phyloP scores from a whole-genome alignment of 176 grass and related monocot species.

The Raddia guianensis region DNA sequence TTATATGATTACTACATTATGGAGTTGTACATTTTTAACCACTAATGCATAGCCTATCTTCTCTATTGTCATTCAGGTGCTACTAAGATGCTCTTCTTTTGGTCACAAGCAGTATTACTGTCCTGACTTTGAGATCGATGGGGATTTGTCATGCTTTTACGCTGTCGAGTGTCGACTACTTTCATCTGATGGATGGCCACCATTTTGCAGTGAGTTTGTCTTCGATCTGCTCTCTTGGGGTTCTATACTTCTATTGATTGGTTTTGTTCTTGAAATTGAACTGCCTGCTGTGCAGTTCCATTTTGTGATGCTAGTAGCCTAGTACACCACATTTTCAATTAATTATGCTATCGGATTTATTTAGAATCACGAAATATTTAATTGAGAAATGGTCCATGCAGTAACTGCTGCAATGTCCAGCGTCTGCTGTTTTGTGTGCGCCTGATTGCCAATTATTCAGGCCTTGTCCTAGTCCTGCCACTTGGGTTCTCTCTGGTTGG shows the following conservation, averaged over 20 bases:
- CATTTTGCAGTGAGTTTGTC: background rate
- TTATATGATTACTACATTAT: background rate
- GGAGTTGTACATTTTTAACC: background rate
- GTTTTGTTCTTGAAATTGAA: background rate
- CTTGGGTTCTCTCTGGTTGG: background rate
- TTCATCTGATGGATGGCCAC: background rate
- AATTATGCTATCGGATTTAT: background rate
- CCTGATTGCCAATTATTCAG: slow-evolving; percentile 14
- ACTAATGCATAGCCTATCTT: background rate
- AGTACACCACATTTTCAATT: background rate
- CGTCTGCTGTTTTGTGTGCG: background rate
- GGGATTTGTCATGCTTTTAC: background rate
- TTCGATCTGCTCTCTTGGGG: background rate
- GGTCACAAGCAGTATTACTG: background rate
- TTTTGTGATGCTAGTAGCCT: background rate
- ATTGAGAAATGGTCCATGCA: background rate
- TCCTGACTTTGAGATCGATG: background rate
- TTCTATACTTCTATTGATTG: background rate
- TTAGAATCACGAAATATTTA: background rate
- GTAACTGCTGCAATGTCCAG: background rate
- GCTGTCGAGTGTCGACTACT: background rate
- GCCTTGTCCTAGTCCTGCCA: background rate
- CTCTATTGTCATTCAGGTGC: background rate
- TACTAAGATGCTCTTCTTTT: background rate
- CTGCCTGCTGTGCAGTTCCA: background rate